Evolutionary conservation across 2,329 filamentous ascomycete genomes (phyloP), one percentile per base, ranked within the genome.

Genomic region (Diaporthe ilicicola): DNA sequence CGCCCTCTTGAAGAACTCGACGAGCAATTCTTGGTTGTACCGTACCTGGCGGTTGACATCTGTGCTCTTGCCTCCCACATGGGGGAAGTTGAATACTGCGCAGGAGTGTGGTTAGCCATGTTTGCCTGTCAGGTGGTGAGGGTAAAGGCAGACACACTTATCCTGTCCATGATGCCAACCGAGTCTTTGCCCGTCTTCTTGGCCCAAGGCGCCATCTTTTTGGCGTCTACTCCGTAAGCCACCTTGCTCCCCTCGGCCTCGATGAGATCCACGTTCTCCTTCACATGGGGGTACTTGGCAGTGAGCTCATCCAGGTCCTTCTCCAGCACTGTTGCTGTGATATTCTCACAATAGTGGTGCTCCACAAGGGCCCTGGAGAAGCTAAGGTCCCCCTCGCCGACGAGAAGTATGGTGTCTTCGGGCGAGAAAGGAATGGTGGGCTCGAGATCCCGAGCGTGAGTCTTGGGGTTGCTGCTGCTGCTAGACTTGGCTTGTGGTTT

Each of bases 21-120:
- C 91, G 44, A 94, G 86, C 64, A 94, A 85, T 77, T 92, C 90
- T 82, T 97, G 95, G 83, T 99, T 98, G 80, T 93, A 90, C 70
- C 96, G 91, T 17, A 98, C 94, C 82, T 99, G 96, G 44, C 96
- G 88, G 84, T 98, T 98, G 69, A 98, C 92, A 83, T 98, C 95
- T 76, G 92, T 98, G 74, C 90, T 93, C 77, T 97, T 91, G 55
- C 96, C 96, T 74, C 96, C 96, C 4, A 97, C 93, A 83, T 99
- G 96, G 44, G 96, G 96, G 81, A 99, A 99, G 85, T 98, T 97
- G 89, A 98, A 99, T 75, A 95, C 70, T 73, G 59, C 48, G 29
- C 4, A 17, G 42, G 15, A 22, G 1, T 9, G 12, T 27, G 48
- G 46, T 67, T 15, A 68, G 53, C 51, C 15, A 61, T 27, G 17